Evolutionary conservation across 345 rosid genomes (phyloP).

Genomic region (Eucalyptus decipiens): DNA sequence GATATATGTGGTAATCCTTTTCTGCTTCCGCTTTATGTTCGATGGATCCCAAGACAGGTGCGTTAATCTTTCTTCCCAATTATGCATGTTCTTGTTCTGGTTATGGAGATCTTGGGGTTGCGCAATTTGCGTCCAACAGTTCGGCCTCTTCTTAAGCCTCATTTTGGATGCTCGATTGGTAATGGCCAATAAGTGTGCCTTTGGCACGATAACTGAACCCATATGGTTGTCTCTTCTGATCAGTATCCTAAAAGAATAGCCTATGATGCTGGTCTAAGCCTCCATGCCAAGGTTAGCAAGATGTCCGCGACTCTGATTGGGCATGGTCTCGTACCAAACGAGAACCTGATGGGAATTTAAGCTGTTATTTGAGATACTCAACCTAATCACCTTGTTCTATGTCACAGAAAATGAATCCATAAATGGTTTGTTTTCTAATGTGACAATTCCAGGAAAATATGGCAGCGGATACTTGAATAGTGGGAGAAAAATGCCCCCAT

Average conservation of each 20-base stretch:
- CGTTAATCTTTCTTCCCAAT: too few species aligned
- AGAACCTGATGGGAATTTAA: not conserved
- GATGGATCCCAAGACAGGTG: too few species aligned
- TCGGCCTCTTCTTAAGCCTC: too few species aligned
- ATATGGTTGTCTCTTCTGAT: not conserved
- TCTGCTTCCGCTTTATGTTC: too few species aligned
- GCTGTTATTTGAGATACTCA: not conserved
- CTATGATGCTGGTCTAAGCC: not conserved
- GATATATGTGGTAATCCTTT: too few species aligned
- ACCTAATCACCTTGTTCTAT: not conserved
- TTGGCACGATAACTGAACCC: not conserved
- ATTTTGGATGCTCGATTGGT: too few species aligned
- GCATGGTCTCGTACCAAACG: not conserved
- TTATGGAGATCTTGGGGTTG: too few species aligned
- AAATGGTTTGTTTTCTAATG: not conserved
- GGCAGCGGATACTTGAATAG: not conserved
- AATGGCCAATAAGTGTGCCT: too few species aligned
- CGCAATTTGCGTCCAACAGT: too few species aligned
- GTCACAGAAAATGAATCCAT: not conserved
- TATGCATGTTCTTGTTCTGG: too few species aligned
- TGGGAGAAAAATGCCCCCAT: not conserved
- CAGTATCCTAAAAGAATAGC: not conserved
- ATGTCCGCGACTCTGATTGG: not conserved
- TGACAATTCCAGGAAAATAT: not conserved
- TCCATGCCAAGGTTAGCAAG: not conserved